Conservation (phyloP, 176 grass and related monocot genomes). For the Elaeis guineensis region DNA sequence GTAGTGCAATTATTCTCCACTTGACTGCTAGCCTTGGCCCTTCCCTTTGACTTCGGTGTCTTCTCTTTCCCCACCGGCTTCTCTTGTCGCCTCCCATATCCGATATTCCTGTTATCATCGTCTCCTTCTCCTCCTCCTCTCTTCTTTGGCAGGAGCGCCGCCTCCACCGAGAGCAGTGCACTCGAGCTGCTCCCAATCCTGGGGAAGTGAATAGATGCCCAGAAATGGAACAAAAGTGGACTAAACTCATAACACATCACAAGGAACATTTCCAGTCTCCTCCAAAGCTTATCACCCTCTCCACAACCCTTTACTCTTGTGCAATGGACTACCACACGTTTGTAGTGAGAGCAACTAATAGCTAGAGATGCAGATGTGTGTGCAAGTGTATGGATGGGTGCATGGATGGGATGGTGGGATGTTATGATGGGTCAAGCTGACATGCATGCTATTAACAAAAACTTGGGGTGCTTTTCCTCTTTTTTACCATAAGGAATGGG, state of each 20-base stretch:
- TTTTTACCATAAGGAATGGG: conserved; percentile 14
- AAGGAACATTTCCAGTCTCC: no score
- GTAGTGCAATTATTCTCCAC: neutral
- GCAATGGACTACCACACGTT: no score
- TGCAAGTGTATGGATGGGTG: neutral
- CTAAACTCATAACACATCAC: neutral
- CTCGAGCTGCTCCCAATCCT: conserved; percentile 5
- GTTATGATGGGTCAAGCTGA: conserved; percentile 20
- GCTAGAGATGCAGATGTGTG: neutral
- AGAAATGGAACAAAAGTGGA: neutral
- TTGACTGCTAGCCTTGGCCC: neutral
- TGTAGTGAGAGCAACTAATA: no score
- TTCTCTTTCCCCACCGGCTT: conserved; percentile 16
- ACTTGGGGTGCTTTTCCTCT: neutral
- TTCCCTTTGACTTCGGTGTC: conserved; percentile 1
- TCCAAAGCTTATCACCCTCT: no score
- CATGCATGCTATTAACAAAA: conserved; percentile 1
- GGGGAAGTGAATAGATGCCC: neutral
- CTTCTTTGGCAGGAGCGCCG: neutral
- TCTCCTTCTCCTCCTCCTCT: neutral
- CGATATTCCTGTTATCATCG: neutral
- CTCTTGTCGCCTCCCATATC: neutral
- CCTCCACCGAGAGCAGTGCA: conserved; percentile 7
- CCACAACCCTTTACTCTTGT: no score
- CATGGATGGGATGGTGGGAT: neutral